Conservation (phyloP, 192 early-diverging fungal species). For the Chytriomyces hyalinus region DNA sequence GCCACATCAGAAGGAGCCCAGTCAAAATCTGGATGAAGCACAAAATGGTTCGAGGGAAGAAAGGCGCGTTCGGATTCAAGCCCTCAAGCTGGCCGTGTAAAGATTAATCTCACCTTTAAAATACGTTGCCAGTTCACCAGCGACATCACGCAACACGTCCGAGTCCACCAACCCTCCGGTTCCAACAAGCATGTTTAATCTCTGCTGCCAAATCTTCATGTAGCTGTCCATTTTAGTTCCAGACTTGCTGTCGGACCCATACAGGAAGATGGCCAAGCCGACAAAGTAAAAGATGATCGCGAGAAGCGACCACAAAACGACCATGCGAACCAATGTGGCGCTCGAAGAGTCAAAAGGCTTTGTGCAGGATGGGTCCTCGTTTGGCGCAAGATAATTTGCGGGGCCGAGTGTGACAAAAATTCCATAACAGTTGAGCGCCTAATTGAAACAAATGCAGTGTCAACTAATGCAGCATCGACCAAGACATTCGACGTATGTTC, state of each 20-base stretch:
- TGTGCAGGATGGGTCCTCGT: neutral
- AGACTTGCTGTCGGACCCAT: constrained; percentile 14
- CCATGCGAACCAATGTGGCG: constrained; percentile 37
- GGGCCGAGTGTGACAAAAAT: constrained; percentile 33
- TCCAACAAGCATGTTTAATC: constrained; percentile 37
- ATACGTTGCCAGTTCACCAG: constrained; percentile 39
- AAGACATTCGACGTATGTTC: too few species aligned
- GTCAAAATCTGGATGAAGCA: constrained; percentile 43
- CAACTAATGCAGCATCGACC: neutral
- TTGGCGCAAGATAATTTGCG: constrained; percentile 4
- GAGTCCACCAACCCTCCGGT: constrained; percentile 32
- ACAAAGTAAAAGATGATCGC: constrained; percentile 32
- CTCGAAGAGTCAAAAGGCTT: neutral
- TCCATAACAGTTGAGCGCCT: constrained; percentile 34
- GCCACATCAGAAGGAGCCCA: constrained; percentile 54
- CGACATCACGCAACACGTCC: constrained; percentile 43
- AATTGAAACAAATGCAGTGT: neutral
- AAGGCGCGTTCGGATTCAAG: too few species aligned
- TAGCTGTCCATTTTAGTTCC: constrained; percentile 23
- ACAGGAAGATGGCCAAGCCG: constrained; percentile 16
- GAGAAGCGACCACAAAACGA: constrained; percentile 41
- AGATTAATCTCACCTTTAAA: constrained; percentile 24
- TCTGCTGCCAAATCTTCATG: constrained; percentile 39
- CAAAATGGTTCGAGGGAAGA: too few species aligned
- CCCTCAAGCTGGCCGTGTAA: too few species aligned